Base-by-base conservation (phyloP, 202 grass and related monocot genomes). In the Digitaria exilis region DNA sequence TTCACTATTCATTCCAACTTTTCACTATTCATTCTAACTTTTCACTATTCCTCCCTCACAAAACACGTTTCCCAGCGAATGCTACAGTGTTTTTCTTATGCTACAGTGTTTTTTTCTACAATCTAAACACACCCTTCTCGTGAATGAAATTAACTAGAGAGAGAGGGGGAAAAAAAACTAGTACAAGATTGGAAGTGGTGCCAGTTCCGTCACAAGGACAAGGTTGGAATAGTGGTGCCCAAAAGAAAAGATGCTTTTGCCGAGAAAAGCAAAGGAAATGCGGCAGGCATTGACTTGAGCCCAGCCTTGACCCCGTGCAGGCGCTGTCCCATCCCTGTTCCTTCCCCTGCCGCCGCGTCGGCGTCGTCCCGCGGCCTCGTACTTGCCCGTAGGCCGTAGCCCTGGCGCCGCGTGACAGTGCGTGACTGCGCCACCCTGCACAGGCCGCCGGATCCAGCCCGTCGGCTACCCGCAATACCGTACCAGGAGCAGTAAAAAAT, bases 271-370 rank as follows among this genome's bases (percentile, higher is more conserved):
- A 39, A 68, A 21, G 41, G 60, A 60, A 82, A 82, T 39, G 50
- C 37, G 26, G 48, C 58, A 65, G 42, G 18, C 72, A 71, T 82
- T 87, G 79, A 82, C 79, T 32, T 70, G 71, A 17, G 13, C 51
- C 59, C 34, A 55, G 19, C 19, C 37, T 69, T 84, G 82, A 77
- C 63, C 39, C 14, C 3, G 64, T 41, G 65, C 80, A 82, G 41
- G 25, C 16, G 67, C 67, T 85, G 52, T 78, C 52, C 76, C 51
- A 12, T 30, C 42, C 10, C 21, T 78, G 70, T 79, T 65, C 54
- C 54, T 61, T 24, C 65, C 37, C 37, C 37, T 39, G 35, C 35
- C 35, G 56, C 42, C 43, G 24, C 24, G 14, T 46, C 68, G 60
- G 14, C 59, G 59, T 29, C 21, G 5, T 24, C 35, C 6, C 19